Evolutionary conservation across 306 rosid species (phyloP), one percentile per base, ranked within the genome.

Genomic region (Acacia acuminata): DNA sequence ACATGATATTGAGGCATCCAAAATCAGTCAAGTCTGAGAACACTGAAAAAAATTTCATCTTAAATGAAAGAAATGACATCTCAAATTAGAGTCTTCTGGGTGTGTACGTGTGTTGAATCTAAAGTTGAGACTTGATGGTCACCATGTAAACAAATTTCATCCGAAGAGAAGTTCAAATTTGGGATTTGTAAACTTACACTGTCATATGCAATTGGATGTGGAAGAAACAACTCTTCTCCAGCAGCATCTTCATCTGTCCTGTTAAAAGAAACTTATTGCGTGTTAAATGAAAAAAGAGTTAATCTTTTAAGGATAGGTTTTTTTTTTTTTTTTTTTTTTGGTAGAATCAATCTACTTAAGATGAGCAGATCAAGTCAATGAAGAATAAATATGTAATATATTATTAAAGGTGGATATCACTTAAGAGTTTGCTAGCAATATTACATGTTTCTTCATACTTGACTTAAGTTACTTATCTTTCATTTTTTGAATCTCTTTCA

Each of bases 181-280:
- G 70, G 55, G 84, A 78, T 75, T 80, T n/a, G 55, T 75, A 65
- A 82, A 71, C 89, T 90, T 83, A 94, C 97, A 40, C 76, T 79
- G 36, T 88, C 85, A 50, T 69, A 69, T 38, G 82, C 43, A 42
- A 56, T 27, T 70, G 83, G 78, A 76, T 77, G 73, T 65, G 80
- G 85, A 77, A 85, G 87, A 90, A 94, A 92, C 78, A 92, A 60
- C 40, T 91, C 94, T 76, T 90, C 96, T 53, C 89, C 92, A 71
- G 85, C 90, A 77, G 96, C 93, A 61, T 89, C 94, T 44, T 88
- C 89, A 80, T 94, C 97, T 73, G 91, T 87, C 90, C 98, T 94
- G 90, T 53, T 82, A 88, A 4, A 65, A 60, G 32, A 70, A 79
- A 34, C 51, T 71, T 53, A 27, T 66, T 61, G 25, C 10, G 82